A percentile compares a stretch with the other conserved stretches of the same genome.
Evolutionary conservation across 441 rosid genomes (phyloP).

Genomic region (Biscutella auriculata): DNA sequence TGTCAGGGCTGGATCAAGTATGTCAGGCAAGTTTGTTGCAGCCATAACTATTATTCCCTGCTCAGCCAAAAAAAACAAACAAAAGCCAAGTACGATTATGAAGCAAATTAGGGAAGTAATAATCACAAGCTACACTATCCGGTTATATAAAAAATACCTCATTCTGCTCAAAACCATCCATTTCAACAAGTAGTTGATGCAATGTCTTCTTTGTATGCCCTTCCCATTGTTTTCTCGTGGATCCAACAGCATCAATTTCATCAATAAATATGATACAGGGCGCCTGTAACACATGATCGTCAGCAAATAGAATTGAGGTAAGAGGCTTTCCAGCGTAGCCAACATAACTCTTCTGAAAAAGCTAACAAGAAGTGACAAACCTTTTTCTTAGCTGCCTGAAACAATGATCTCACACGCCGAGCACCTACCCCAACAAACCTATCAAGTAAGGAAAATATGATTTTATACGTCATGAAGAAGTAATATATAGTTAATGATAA

Average conservation of each 20-base stretch:
- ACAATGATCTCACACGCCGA: conserved; percentile 89
- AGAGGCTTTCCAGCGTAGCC: not conserved
- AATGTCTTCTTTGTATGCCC: conserved; percentile 98
- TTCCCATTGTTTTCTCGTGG: conserved; percentile 98
- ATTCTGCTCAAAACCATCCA: conserved; percentile 98
- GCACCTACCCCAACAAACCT: conserved; percentile 99
- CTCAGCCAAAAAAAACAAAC: conserved; percentile 8
- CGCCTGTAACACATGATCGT: conserved; percentile 37
- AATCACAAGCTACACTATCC: not conserved
- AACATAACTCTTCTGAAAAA: not conserved
- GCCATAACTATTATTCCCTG: conserved; percentile 98
- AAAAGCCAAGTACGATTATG: not conserved
- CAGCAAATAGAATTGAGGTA: conserved; percentile 3
- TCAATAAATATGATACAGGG: conserved; percentile 96
- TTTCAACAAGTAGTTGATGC: conserved; percentile 95
- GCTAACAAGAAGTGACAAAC: conserved; percentile 21
- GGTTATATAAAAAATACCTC: conserved; percentile 46
- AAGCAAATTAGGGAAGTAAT: not conserved
- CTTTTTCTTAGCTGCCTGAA: conserved; percentile 97
- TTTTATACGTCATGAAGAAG: not conserved
- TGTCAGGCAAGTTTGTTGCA: conserved; percentile 96
- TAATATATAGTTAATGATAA: not conserved
- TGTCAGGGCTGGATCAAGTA: conserved; percentile 98
- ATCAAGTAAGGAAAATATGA: conserved; percentile 15
- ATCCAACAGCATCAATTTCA: conserved; percentile 97